phyloP scores from a whole-genome alignment of 2,329 filamentous ascomycete species.

The Penicillium sp. region DNA sequence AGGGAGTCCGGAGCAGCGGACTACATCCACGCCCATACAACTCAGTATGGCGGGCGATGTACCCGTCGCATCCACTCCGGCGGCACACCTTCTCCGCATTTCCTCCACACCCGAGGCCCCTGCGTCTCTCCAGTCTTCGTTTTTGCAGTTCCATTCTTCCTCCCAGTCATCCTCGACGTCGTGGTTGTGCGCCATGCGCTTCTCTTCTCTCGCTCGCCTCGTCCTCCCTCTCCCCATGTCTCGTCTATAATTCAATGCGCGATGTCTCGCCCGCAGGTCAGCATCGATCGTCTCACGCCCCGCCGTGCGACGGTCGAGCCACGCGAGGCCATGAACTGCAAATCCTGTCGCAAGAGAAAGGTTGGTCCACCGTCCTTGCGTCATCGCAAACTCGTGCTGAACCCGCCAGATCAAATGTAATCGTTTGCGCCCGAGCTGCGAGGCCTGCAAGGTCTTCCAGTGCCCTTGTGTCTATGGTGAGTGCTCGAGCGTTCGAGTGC shows the following conservation, averaged over 20 bases:
- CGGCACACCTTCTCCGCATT: slow-evolving; percentile 9
- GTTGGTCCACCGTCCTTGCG: slow-evolving; percentile 46
- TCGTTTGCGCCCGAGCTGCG: slow-evolving; percentile 75
- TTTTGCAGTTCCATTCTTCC: neutral
- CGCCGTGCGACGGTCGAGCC: slow-evolving; percentile 71
- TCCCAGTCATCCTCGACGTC: neutral
- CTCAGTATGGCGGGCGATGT: too few species aligned
- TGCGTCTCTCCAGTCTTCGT: too few species aligned
- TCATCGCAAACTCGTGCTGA: slow-evolving; percentile 2
- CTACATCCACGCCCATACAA: too few species aligned
- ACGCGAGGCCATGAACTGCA: slow-evolving; percentile 92
- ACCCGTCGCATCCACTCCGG: slow-evolving; percentile 7
- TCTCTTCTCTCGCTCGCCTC: slow-evolving; percentile 2
- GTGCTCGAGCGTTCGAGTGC: slow-evolving; percentile 30
- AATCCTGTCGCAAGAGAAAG: slow-evolving; percentile 89
- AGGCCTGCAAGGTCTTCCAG: slow-evolving; percentile 85
- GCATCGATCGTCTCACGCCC: slow-evolving; percentile 73
- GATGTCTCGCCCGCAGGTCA: slow-evolving; percentile 73
- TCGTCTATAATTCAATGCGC: slow-evolving; percentile 14
- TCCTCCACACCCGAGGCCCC: neutral
- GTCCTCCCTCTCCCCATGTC: slow-evolving; percentile 4
- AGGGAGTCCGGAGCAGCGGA: too few species aligned
- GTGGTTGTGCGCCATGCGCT: too few species aligned
- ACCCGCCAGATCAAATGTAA: slow-evolving; percentile 80
- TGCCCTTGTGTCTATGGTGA: slow-evolving; percentile 84